These are phyloP conservation scores for Beta macrorhiza DNA, from an alignment of 179 eudicot genomes.

Conservation along the genomic window DNA sequence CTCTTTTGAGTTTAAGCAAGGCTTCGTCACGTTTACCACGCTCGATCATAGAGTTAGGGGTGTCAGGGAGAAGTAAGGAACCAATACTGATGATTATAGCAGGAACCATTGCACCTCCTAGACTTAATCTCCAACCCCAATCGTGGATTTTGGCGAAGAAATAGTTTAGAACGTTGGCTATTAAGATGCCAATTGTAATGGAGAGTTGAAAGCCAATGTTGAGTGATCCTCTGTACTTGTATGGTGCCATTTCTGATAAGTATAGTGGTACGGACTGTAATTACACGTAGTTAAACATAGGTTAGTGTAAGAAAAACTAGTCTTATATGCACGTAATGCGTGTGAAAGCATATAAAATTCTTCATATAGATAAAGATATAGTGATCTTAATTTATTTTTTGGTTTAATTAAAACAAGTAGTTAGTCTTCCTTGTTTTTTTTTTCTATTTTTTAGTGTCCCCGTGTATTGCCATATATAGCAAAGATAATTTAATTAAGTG, in stretches of 20 bases:
- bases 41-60: slow-evolving; percentile 67
- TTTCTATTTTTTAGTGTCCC: no score
- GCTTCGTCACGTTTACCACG: slow-evolving; percentile 48
- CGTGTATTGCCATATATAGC: no score
- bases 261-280: slow-evolving; percentile 64
- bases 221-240: slow-evolving; percentile 55
- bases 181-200: slow-evolving; percentile 50
- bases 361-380: no score
- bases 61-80: slow-evolving; percentile 42
- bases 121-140: slow-evolving; percentile 41
- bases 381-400: no score
- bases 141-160: slow-evolving; percentile 48
- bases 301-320: neutral
- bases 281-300: neutral
- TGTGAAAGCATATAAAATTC: no score
- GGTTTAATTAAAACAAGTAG: no score
- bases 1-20: slow-evolving; percentile 25
- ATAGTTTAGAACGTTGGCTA: slow-evolving; percentile 54
- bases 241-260: slow-evolving; percentile 62
- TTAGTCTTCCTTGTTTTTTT: no score
- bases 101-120: slow-evolving; percentile 57
- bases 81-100: slow-evolving; percentile 50
- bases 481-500: no score
- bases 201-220: slow-evolving; percentile 62
- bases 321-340: no score